A percentile compares a stretch with the other conserved stretches of the same genome.
Evolutionary conservation across 306 rosid species (phyloP).

Genomic region (Cicer bijugum): DNA sequence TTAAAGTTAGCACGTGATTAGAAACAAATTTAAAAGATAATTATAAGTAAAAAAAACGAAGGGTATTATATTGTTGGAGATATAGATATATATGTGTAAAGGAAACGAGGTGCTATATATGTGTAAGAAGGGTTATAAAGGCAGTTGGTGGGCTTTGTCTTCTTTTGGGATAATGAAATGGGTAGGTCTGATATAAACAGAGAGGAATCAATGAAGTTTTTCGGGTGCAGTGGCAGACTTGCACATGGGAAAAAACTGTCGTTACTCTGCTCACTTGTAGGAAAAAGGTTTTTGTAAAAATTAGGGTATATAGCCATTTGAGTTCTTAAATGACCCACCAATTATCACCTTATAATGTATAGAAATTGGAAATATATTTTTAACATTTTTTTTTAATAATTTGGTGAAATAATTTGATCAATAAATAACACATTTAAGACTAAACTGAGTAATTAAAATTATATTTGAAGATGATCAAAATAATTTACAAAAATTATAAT

Average conservation of each 20-base stretch:
- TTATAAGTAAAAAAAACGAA: not conserved
- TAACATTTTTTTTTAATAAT: too few relatives aligned
- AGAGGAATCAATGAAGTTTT: constrained; percentile 55
- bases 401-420: too few relatives aligned
- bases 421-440: too few relatives aligned
- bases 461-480: too few relatives aligned
- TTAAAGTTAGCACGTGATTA: too few relatives aligned
- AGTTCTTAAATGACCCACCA: too few relatives aligned
- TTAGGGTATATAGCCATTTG: too few relatives aligned
- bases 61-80: constrained; percentile 9
- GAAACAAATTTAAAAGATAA: too few relatives aligned
- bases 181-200: constrained; percentile 58
- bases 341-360: too few relatives aligned
- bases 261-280: constrained; percentile 48
- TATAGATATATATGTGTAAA: constrained; percentile 4
- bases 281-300: not conserved
- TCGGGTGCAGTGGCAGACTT: constrained; percentile 50
- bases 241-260: constrained; percentile 78
- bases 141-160: constrained; percentile 68
- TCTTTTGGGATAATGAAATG: constrained; percentile 59
- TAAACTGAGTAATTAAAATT: too few relatives aligned
- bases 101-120: constrained; percentile 54
- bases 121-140: constrained; percentile 50
- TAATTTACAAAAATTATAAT: too few relatives aligned
- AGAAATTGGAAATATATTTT: too few relatives aligned